These are phyloP conservation scores for Nakazawaea ambrosiae DNA, from an alignment of 805 yeast species.

Conservation along the genomic window DNA sequence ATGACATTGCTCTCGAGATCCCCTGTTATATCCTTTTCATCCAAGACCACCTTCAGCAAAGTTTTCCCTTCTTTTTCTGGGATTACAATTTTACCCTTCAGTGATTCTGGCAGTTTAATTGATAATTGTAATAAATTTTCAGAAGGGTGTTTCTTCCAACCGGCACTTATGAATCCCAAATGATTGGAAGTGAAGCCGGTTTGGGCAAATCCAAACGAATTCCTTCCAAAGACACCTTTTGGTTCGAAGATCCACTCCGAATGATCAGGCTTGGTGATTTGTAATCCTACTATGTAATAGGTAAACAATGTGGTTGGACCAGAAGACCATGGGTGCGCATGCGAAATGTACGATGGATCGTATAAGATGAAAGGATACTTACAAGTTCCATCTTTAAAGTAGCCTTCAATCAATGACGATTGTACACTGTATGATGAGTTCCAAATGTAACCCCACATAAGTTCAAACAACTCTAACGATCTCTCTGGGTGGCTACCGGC, in stretches of 20 bases:
- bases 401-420: conserved; percentile 12
- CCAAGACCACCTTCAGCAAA: too few species aligned
- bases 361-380: conserved; percentile 11
- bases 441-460: conserved; percentile 13
- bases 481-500: conserved; percentile 11
- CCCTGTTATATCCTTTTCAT: too few species aligned
- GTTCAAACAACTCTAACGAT: conserved; percentile 7
- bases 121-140: neutral
- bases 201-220: conserved; percentile 8
- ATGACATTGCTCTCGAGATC: too few species aligned
- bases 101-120: conserved; percentile 1
- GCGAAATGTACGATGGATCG: conserved; percentile 12
- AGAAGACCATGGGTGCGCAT: conserved; percentile 11
- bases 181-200: conserved; percentile 11
- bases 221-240: conserved; percentile 7
- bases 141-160: conserved; percentile 9
- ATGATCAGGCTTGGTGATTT: conserved; percentile 6
- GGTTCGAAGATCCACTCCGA: conserved; percentile 8
- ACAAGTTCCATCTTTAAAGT: conserved; percentile 11
- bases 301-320: conserved; percentile 11
- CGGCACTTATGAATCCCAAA: conserved; percentile 11
- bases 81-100: neutral
- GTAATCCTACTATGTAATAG: conserved; percentile 10
- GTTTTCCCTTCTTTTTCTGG: too few species aligned
- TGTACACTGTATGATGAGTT: conserved; percentile 11